Conservation (phyloP, 2,329 filamentous ascomycete genomes). For the Ambrosiella xylebori region DNA sequence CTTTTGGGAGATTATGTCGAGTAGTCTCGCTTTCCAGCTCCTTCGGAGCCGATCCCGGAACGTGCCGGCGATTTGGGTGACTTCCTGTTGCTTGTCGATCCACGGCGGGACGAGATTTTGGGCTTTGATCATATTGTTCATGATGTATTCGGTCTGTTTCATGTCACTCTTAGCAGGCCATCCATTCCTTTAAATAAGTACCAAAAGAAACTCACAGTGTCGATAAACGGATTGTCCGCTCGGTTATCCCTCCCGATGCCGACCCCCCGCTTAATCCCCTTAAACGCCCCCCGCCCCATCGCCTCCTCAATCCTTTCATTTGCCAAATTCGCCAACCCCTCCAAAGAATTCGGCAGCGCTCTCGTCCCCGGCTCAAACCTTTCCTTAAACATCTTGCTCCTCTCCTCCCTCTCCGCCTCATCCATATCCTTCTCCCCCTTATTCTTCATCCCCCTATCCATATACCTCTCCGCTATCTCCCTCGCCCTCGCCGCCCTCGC, state of each 20-base stretch:
- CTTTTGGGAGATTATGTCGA: slow-evolving; percentile 54
- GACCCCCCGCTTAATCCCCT: slow-evolving; percentile 63
- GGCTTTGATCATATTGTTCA: slow-evolving; percentile 96
- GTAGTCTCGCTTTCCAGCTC: slow-evolving; percentile 74
- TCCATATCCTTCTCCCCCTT: slow-evolving; percentile 26
- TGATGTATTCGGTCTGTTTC: slow-evolving; percentile 67
- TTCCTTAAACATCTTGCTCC: slow-evolving; percentile 59
- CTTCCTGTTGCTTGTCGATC: slow-evolving; percentile 97
- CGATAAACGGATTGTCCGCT: slow-evolving; percentile 74
- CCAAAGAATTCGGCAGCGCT: slow-evolving; percentile 56
- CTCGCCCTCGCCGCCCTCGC: slow-evolving; percentile 35
- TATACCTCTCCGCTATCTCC: slow-evolving; percentile 38
- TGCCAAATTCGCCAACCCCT: slow-evolving; percentile 65
- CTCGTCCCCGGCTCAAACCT: slow-evolving; percentile 59
- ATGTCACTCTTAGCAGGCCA: not conserved
- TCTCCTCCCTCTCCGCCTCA: slow-evolving; percentile 52
- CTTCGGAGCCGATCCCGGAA: slow-evolving; percentile 61
- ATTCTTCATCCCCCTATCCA: slow-evolving; percentile 12
- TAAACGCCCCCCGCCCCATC: slow-evolving; percentile 78
- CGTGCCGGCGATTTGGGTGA: slow-evolving; percentile 47
- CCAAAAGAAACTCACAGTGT: slow-evolving; percentile 35
- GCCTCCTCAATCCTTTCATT: slow-evolving; percentile 86
- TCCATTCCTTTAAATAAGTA: not conserved
- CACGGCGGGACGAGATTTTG: slow-evolving; percentile 93
- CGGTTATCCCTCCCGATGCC: slow-evolving; percentile 66